Base-by-base conservation (phyloP, 495 filamentous ascomycete species). In the Podospora fimiseda region DNA sequence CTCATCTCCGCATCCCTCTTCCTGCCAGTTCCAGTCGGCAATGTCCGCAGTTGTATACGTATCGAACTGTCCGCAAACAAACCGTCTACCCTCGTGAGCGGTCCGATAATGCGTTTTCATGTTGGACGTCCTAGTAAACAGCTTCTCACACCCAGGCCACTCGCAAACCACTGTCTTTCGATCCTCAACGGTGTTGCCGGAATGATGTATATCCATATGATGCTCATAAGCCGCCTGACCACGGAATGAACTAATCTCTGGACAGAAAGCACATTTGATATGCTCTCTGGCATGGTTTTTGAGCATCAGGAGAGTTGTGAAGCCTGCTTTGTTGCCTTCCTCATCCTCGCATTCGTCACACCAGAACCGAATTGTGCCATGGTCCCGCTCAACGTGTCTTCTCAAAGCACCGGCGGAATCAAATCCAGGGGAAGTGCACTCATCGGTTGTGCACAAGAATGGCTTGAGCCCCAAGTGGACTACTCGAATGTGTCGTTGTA, bases 71-170 rank as follows among this genome's bases (percentile, higher is more conserved):
- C 86, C 87, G 59, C 90, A 95, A n/a, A 85, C 73, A 55, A 86
- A 94, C 1, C 79, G 77, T 40, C 76, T 68, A 21, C 83, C 82
- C 51, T 86, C 73, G 60, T 98, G 93, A 1, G 85, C 83, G 3
- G 80, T 82, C 19, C 83, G 81, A 49, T 89, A 74, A 60, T 98
- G 93, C 0, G 82, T 80, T 23, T 82, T 86, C 18, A 95, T 75
- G 61, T 95, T 95, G 1, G 83, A 83, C 53, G 78, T 80, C 60
- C 85, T 83, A 7, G 88, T 88, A 68, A 95, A 95, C 49, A 72
- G 78, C 51, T 84, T 82, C 41, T 71, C 78, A 62, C 88, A 95
- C 15, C 74, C 85, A 6, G 71, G 63, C 58, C 79, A 71, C 0
- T 78, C 76, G 65, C 91, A 96, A 8, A 68, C 57, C 51, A 85